Evolutionary conservation across 192 early-diverging fungal species (phyloP), one percentile per base, ranked within the genome.

Genomic region (Entomortierella lignicola): DNA sequence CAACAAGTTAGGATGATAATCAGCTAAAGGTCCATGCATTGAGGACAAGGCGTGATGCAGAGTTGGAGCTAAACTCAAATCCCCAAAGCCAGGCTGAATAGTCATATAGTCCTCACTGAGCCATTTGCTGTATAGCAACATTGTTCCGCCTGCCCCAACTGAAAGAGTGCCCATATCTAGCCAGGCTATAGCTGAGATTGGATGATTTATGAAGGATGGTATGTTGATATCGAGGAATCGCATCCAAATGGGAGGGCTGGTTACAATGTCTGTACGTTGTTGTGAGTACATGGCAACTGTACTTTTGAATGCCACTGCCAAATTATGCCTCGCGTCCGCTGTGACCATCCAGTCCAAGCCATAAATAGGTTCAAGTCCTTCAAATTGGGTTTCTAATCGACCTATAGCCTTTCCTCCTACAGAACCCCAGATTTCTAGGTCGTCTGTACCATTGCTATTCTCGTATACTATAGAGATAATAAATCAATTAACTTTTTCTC

Each of bases 291-390:
- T 86, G 4, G 82, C 66, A 4, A 94, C 84, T 12, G 77, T 82
- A 20, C 56, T 81, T 15, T 69, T 56, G 51, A 84, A 85, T 20
- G 87, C 90, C 12, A 93, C 85, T 11, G 91, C 92, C 12, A 96
- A 77, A 29, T 95, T 74, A 39, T 88, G 86, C 47, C 93, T 88
- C 2, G 92, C 92, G 69, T 93, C 92, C 7, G 89, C 88, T n/a
- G 93, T 87, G 4, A 92, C 80, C 66, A 83, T 89, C 94, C 92
- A 96, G 55, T 89, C 89, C 41, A 93, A 47, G 63, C 83, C 91
- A 34, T 86, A 71, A 44, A 93, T 77, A 4, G 59, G 44, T 48
- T 85, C 84, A 39, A 81, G 44, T 18, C 68, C 42, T 0, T 17
- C 25, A 21, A 74, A 64, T 20, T 41, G 31, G 8, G 21, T 56